Conservation (phyloP, 164 flowering plant species). For the Buxus sempervirens region DNA sequence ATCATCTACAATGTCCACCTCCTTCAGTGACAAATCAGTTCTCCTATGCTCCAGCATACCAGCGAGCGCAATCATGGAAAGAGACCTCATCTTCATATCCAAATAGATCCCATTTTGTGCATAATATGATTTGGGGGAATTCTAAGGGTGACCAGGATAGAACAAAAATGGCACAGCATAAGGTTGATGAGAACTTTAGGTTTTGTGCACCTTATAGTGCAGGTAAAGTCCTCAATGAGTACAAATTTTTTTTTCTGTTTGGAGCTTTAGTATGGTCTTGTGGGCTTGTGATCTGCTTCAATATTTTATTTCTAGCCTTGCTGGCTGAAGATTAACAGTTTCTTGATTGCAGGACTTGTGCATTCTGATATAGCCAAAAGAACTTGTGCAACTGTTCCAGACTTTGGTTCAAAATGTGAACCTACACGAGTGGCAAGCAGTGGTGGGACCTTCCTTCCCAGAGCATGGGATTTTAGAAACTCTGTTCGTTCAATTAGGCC, state of each 20-base stretch:
- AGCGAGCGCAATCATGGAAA: conserved; percentile 43
- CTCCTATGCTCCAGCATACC: conserved; percentile 60
- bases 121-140: conserved; percentile 35
- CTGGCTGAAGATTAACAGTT: neutral
- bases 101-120: conserved; percentile 37
- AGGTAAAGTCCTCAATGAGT: conserved; percentile 32
- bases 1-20: conserved; percentile 63
- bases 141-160: conserved; percentile 47
- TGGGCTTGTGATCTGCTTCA: neutral
- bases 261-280: neutral
- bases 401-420: conserved; percentile 45
- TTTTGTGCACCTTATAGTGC: conserved; percentile 38
- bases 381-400: conserved; percentile 37
- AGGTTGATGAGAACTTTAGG: conserved; percentile 53
- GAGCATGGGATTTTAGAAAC: conserved; percentile 47
- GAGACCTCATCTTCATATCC: conserved; percentile 42
- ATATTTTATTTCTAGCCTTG: neutral
- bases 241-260: too few relatives aligned
- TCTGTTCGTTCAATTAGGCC: conserved; percentile 38
- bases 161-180: conserved; percentile 41
- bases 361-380: conserved; percentile 37
- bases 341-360: conserved; percentile 32
- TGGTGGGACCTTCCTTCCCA: conserved; percentile 58
- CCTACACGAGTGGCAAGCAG: conserved; percentile 37
- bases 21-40: conserved; percentile 71